Conservation (phyloP, 2,329 filamentous ascomycete species). For the Penicillium sp. region DNA sequence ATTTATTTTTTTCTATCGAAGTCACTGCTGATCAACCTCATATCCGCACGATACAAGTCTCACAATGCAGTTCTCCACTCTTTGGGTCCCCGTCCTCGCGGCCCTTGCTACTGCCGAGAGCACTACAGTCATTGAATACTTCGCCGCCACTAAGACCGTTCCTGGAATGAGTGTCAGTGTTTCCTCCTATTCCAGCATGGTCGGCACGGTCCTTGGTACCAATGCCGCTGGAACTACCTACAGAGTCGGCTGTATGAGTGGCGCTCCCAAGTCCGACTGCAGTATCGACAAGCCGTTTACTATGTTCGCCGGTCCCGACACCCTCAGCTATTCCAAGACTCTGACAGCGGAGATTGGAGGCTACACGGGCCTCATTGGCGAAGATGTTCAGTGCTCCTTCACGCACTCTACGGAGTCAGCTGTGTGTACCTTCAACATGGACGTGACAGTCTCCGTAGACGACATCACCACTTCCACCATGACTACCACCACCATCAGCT, state of each 20-base stretch:
- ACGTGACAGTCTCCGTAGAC: background rate
- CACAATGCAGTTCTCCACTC: background rate
- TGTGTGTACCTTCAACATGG: background rate
- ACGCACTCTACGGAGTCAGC: background rate
- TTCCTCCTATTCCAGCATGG: background rate
- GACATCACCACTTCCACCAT: background rate
- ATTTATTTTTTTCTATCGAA: background rate
- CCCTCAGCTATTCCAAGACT: background rate
- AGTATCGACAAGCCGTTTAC: background rate
- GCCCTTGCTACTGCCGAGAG: background rate
- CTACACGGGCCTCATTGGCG: background rate
- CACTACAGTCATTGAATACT: background rate
- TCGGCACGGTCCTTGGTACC: conserved; percentile 1
- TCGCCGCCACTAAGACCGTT: background rate
- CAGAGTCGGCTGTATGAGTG: background rate
- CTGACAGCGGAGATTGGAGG: background rate
- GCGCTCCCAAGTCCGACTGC: conserved; percentile 1
- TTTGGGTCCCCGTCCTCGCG: background rate
- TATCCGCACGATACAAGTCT: too few relatives aligned
- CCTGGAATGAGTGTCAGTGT: background rate
- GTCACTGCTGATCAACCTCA: background rate
- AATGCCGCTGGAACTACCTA: conserved; percentile 4
- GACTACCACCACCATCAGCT: background rate
- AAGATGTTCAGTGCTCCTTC: background rate
- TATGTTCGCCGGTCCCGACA: background rate